These are phyloP conservation scores for Leavenworthia alabamica DNA, from an alignment of 345 rosid genomes.

Conservation along the genomic window DNA sequence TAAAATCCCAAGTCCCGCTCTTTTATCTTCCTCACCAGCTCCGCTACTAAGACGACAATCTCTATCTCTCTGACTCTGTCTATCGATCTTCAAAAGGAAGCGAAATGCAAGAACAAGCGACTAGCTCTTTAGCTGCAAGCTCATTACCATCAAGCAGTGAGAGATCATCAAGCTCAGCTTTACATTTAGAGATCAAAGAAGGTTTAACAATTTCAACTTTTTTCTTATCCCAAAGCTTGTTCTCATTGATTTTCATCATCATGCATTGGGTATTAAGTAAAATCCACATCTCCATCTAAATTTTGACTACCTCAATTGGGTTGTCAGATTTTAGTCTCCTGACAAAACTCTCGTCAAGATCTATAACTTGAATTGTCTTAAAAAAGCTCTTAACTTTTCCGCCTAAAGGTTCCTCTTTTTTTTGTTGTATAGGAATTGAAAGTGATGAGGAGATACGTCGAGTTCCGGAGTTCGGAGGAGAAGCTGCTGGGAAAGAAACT, in stretches of 20 bases:
- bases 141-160: constrained; percentile 93
- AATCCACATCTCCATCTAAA: not conserved
- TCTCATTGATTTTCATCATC: constrained; percentile 3
- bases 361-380: too few species aligned
- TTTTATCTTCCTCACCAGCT: constrained; percentile 17
- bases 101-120: constrained; percentile 88
- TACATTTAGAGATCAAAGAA: constrained; percentile 77
- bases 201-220: constrained; percentile 29
- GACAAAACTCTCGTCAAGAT: constrained; percentile 30
- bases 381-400: not conserved
- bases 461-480: constrained; percentile 85
- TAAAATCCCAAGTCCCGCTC: constrained; percentile 53
- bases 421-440: constrained; percentile 51
- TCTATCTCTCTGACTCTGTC: not conserved
- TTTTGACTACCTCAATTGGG: constrained; percentile 7
- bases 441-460: constrained; percentile 97
- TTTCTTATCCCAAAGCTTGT: not conserved
- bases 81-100: not conserved
- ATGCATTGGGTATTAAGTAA: not conserved
- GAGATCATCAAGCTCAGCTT: constrained; percentile 94
- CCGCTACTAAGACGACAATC: not conserved
- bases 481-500: constrained; percentile 41
- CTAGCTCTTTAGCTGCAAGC: constrained; percentile 74
- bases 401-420: not conserved
- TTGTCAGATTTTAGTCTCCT: not conserved